These are phyloP conservation scores for Pseudogymnoascus sp. DNA, from an alignment of 2,329 filamentous ascomycete genomes.

Conservation along the genomic window DNA sequence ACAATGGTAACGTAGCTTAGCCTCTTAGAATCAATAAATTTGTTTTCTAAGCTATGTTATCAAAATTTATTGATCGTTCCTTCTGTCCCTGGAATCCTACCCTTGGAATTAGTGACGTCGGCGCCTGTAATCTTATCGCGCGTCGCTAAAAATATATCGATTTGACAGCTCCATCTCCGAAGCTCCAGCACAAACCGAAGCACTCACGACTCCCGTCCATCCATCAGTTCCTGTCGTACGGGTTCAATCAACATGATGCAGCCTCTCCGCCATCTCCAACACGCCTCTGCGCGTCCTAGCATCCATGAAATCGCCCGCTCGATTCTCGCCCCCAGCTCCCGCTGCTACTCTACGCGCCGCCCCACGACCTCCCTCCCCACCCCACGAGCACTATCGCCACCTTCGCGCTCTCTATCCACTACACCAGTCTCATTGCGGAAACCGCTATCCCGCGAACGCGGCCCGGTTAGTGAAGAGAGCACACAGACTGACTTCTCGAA, in stretches of 20 bases:
- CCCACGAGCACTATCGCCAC: background rate
- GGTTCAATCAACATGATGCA: background rate
- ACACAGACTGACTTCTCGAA: slow-evolving; percentile 63
- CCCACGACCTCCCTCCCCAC: background rate
- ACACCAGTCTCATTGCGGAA: slow-evolving; percentile 13
- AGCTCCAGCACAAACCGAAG: background rate
- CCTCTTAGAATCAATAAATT: background rate
- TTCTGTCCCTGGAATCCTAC: background rate
- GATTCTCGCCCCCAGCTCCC: background rate
- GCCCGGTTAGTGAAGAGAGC: slow-evolving; percentile 50
- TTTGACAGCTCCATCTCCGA: background rate
- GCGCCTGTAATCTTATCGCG: background rate
- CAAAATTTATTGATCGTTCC: background rate
- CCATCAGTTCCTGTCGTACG: background rate
- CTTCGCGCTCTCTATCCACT: background rate
- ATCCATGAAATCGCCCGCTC: slow-evolving; percentile 3
- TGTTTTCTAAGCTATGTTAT: background rate
- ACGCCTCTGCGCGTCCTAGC: background rate
- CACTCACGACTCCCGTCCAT: background rate
- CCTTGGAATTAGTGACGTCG: slow-evolving; percentile 3
- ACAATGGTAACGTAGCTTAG: background rate
- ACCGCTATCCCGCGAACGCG: slow-evolving; percentile 44
- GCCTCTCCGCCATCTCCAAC: background rate
- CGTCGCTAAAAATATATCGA: slow-evolving; percentile 1
- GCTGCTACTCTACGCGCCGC: background rate